Evolutionary conservation across 1,284 basidiomycete genomes (phyloP), one percentile per base, ranked within the genome.

Genomic region (Kalmanozyma brasiliensis): DNA sequence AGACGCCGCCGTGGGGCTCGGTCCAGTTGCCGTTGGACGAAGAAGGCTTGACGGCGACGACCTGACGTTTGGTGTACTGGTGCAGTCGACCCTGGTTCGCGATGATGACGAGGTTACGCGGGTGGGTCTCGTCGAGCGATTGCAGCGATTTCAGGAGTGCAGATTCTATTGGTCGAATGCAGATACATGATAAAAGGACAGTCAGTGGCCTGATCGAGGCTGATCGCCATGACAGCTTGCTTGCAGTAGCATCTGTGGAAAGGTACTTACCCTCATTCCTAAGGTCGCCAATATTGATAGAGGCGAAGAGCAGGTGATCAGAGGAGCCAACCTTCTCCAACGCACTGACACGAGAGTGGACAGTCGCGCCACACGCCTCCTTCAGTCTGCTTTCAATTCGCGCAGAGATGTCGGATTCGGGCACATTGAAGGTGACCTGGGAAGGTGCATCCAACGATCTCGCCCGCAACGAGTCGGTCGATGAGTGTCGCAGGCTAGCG

Each of bases 1-100:
- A 72, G 45, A 72, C 26, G 20, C 69, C 63, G 17, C 69, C 69
- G 19, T 49, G 47, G 2, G 64, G 69, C 34, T 72, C 63, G 22
- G 52, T 60, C 69, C 69, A 72, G 37, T 56, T 61, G 36, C 64
- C 64, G 22, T 43, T 52, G 11, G 52, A 53, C 1, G 49, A 22
- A 2, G 40, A 49, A 22, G 59, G 26, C 26, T 29, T 11, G 26
- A 29, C 26, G 26, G 6, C 11, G 26, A 29, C 6, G 45, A 70
- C 56, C 58, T 71, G 68, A 42, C 68, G 68, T 51, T 66, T 71
- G 17, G 35, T 40, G 33, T 45, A 55, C 20, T 36, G 45, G 20
- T 38, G 57, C 23, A 44, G 9, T 2, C 33, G 24, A 16, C 24
- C 40, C 13, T 48, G 29, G 4, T 30, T 19, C 8, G 48, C 8